Evolutionary conservation across 2,329 filamentous ascomycete genomes (phyloP), one percentile per base, ranked within the genome.

Genomic region (Curvularia lunata): DNA sequence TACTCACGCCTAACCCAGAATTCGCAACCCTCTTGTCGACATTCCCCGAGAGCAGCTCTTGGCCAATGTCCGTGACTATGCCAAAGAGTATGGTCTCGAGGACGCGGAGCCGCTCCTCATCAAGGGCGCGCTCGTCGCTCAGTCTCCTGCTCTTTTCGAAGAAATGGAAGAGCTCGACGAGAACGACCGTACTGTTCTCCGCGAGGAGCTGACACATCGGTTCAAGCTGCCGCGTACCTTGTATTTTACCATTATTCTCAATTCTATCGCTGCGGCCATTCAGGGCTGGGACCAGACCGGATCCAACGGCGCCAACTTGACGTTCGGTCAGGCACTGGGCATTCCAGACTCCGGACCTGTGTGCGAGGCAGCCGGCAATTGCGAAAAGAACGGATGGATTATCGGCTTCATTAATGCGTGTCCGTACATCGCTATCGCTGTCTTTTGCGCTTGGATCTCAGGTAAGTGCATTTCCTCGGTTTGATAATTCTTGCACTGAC

Each of bases 181-280:
- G n/a, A 77, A 79, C 1, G 88, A 90, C 64, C 84, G 87, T 52
- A 75, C 81, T 6, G 81, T 79, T 6, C 79, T 94, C 16, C 79
- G 79, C 19, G 79, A 86, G 50, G 89, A 91, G 71, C 79, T 83
- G 21, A 79, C 84, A 8, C 85, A 91, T 79, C 87, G 86, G 64
- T 91, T 88, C 42, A 73, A 79, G 41, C 72, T 78, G 5, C 87
- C 88, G 0, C 79, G 68, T 62, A 81, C 82, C 18, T 80, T 91
- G 2, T 88, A 87, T 73, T 79, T 88, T 53, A 90, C 88, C 51
- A 87, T 91, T 61, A 77, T 86, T 7, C 84, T 86, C 34, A 89
- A 87, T 71, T 90, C 88, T 10, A 85, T 91, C 53, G 87, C 86
- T 40, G 88, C 88, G 5, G 87, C 87, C n/a, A 86, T 90, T 27